These are phyloP conservation scores for Dactylellina leptospora DNA, from an alignment of 2,329 filamentous ascomycete species.

Conservation along the genomic window DNA sequence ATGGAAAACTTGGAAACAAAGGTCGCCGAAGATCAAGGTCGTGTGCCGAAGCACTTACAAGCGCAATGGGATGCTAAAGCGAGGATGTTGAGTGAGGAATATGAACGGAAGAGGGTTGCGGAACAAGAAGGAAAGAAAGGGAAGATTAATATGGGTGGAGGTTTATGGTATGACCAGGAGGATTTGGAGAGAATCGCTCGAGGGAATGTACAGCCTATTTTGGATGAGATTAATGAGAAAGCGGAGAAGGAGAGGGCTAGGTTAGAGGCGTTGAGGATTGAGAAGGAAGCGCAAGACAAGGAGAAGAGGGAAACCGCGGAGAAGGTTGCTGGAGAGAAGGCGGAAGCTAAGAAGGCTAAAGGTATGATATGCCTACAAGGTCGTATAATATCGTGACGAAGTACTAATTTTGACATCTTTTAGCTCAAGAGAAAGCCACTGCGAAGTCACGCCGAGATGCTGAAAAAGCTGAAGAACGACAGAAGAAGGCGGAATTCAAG, in stretches of 20 bases:
- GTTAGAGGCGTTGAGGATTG: slow-evolving; percentile 26
- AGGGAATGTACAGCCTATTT: slow-evolving; percentile 48
- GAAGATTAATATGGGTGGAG: slow-evolving; percentile 51
- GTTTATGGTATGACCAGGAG: slow-evolving; percentile 46
- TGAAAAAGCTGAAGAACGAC: slow-evolving; percentile 48
- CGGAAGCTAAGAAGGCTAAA: slow-evolving; percentile 41
- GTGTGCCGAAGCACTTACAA: slow-evolving; percentile 45
- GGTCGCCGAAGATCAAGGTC: slow-evolving; percentile 46
- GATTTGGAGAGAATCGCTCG: slow-evolving; percentile 47
- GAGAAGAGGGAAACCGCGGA: slow-evolving; percentile 32
- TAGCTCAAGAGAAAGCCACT: slow-evolving; percentile 35
- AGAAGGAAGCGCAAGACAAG: slow-evolving; percentile 24
- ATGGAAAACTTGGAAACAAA: slow-evolving; percentile 52
- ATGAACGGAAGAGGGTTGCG: slow-evolving; percentile 32
- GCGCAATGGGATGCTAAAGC: slow-evolving; percentile 51
- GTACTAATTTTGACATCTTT: neutral
- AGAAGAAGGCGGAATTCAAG: slow-evolving; percentile 43
- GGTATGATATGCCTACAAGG: too few species aligned
- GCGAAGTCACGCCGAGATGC: slow-evolving; percentile 45
- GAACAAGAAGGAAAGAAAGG: slow-evolving; percentile 45
- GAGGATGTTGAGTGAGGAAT: slow-evolving; percentile 35
- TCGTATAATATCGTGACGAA: too few species aligned
- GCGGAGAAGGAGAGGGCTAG: slow-evolving; percentile 43
- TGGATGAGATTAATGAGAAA: slow-evolving; percentile 51
- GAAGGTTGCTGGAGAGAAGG: slow-evolving; percentile 27